Evolutionary conservation across 2,329 filamentous ascomycete species (phyloP), one percentile per base, ranked within the genome.

Genomic region (Corinectria fuckeliana): DNA sequence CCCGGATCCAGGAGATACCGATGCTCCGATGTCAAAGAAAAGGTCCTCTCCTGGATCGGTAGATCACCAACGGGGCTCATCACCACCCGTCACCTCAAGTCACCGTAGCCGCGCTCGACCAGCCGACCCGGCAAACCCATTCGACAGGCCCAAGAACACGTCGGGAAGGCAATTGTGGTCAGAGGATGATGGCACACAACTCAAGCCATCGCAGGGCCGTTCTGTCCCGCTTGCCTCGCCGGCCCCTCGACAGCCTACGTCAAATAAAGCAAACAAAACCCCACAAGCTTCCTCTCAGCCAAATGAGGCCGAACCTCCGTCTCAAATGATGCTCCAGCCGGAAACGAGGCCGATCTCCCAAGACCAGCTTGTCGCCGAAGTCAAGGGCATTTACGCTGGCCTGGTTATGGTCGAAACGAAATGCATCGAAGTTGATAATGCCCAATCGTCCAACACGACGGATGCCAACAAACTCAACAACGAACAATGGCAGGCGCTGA

Each of bases 351-450:
- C 87, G 0, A 93, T 95, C 9, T 89, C 88, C 0, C 88, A 91
- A 61, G 89, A 92, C 1, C 90, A 96, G 66, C 81, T 97, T 0
- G 86, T 92, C 0, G 87, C 88, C 0, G 92, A 97, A 68, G 90
- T 96, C 0, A 92, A 92, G 58, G 88, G 88, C 0, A 95, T 95
- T 3, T 96, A 97, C 68, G 88, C 89, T 0, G 92, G 91, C 0
- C 76, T 97, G 0, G 88, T 92, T 0, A 91, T 95, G 87, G 91
- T 97, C 0, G 94, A 98, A 71, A 87, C 85, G 21, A 92, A 95
- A 67, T 94, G 92, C 67, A 93, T 96, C 0, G 90, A 96, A 53
- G 89, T 96, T 1, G 91, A 94, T 66, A 87, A 85, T 8, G 81
- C 85, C 0, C 84, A 87, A 42, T 82, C 80, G 0, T 77, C 78